Base-by-base conservation (phyloP, 2,329 filamentous ascomycete species). In the Sarocladiaceae sp. region DNA sequence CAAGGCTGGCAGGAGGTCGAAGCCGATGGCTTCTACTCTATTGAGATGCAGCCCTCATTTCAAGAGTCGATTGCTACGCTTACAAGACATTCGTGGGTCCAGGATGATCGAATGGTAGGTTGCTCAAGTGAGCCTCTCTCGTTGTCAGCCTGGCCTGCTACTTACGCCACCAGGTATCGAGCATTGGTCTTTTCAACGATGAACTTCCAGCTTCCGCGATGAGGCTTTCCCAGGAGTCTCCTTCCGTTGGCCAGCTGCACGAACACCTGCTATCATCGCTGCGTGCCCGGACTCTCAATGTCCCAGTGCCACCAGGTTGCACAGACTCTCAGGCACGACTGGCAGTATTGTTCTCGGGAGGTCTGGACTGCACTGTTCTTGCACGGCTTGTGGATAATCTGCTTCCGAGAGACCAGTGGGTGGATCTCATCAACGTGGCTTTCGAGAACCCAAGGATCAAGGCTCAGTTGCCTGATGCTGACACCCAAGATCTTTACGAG, bases 351-450 rank as follows among this genome's bases (percentile, higher is more conserved):
- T 98, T 97, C 61, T 98, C 93, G 0, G 93, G 93, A 2, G 93
- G 93, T 0, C 74, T 98, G 6, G 93, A 98, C 61, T 97, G 93
- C 59, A 91, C 90, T 0, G 72, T 96, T 1, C 71, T 98, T 40
- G 91, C 91, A 18, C 79, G 89, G 33, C 65, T 97, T 19, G 72
- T 78, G 10, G 86, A 95, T 58, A 84, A 95, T 11, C 64, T 94
- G 2, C 60, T 97, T 2, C 85, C 86, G 0, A 12, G 58, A 0
- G 64, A 73, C 3, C 82, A 94, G 55, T 69, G 76, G 1, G 82
- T 98, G 48, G 93, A 97, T 58, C 72, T 98, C 7, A 74, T 98
- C 50, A 98, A 98, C 53, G 91, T 98, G 35, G 93, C 91, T 0
- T 98, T 98, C 56, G 88, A 98, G 62, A 98, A 98, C 52, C 91